Conservation (phyloP, 176 grass and related monocot genomes). For the Stipa capillata region DNA sequence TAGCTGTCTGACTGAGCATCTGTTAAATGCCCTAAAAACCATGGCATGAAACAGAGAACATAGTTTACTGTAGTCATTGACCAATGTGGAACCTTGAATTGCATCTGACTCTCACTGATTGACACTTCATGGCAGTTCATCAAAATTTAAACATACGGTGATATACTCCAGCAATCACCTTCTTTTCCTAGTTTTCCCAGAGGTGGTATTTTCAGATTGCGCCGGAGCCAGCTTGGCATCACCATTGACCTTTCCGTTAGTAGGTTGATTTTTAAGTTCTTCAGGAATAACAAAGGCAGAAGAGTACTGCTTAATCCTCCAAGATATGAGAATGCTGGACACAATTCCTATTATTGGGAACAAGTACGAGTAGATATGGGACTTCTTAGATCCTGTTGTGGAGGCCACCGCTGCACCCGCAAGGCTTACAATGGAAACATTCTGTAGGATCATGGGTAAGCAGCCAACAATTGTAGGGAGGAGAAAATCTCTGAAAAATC, state of each 20-base stretch:
- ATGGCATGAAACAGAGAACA: slow-evolving; percentile 28
- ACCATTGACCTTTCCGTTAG: slow-evolving; percentile 2
- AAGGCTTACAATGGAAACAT: slow-evolving; percentile 86
- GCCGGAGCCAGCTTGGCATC: not conserved
- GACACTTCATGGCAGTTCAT: not conserved
- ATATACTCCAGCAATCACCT: slow-evolving; percentile 8
- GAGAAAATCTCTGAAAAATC: slow-evolving; percentile 88
- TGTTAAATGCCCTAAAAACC: slow-evolving; percentile 25
- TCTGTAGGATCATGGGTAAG: slow-evolving; percentile 97
- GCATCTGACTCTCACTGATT: not conserved
- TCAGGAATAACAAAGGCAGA: slow-evolving; percentile 51
- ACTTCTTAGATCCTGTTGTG: slow-evolving; percentile 59
- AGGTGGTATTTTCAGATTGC: not conserved
- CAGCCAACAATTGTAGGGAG: slow-evolving; percentile 85
- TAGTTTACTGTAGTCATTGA: not conserved
- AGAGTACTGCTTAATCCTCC: slow-evolving; percentile 89
- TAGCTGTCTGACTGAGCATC: not conserved
- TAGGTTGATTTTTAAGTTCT: slow-evolving; percentile 19
- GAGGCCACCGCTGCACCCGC: slow-evolving; percentile 76
- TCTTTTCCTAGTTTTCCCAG: slow-evolving; percentile 26
- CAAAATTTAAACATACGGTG: not conserved
- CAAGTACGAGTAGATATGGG: slow-evolving; percentile 56
- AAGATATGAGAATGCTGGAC: slow-evolving; percentile 82
- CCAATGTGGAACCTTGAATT: not conserved
- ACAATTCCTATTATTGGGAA: slow-evolving; percentile 79